Conservation (phyloP, 2,329 filamentous ascomycete species). For the Calonectria hawksworthii region DNA sequence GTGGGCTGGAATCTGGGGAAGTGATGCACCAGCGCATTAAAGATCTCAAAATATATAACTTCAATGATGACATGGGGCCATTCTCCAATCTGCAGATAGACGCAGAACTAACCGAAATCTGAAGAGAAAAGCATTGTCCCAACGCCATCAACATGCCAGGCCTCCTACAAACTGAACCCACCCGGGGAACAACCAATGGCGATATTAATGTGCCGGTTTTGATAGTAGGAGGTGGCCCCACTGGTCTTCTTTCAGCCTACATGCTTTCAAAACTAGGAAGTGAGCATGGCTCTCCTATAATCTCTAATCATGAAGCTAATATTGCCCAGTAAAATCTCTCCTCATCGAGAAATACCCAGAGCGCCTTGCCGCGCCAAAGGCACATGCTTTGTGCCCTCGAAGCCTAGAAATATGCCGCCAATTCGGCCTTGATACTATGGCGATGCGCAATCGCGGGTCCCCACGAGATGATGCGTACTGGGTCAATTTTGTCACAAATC, state of each 20-base stretch:
- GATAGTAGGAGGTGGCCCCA: conserved; percentile 19
- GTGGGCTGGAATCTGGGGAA: neutral
- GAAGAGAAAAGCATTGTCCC: neutral
- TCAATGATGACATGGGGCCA: neutral
- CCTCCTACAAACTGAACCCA: neutral
- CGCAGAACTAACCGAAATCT: neutral
- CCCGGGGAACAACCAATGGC: neutral
- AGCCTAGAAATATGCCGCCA: conserved; percentile 27
- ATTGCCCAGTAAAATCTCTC: conserved; percentile 14
- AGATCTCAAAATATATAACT: neutral
- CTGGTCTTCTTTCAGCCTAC: conserved; percentile 23
- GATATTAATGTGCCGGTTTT: conserved; percentile 8
- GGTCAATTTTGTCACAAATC: conserved; percentile 26
- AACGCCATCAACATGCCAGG: conserved; percentile 1
- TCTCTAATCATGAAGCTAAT: neutral
- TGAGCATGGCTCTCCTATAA: neutral
- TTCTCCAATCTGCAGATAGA: neutral
- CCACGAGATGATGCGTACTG: conserved; percentile 21
- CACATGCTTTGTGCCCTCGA: conserved; percentile 19
- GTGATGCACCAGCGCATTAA: neutral
- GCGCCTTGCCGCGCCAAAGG: conserved; percentile 22
- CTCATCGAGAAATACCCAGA: conserved; percentile 25
- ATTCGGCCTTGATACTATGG: conserved; percentile 19
- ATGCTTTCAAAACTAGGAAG: conserved; percentile 26
- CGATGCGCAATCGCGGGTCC: conserved; percentile 14